phyloP scores from a whole-genome alignment of 257 asterid species.

The Paulownia fortunei region DNA sequence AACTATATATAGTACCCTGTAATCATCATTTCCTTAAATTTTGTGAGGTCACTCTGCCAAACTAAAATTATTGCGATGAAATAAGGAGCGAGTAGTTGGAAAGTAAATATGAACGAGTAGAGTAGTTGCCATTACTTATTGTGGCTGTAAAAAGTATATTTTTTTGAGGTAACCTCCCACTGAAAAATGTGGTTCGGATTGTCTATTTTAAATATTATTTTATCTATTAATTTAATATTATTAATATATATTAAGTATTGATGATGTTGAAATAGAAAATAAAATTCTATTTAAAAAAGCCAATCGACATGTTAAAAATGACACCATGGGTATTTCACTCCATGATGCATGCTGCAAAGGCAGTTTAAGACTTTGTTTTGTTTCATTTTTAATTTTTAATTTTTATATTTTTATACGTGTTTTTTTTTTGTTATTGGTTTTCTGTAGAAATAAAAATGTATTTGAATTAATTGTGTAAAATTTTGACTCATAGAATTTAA shows the following conservation, averaged over 20 bases:
- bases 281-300: no score
- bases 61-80: slow-evolving; percentile 22
- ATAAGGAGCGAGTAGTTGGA: slow-evolving; percentile 30
- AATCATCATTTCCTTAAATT: slow-evolving; percentile 26
- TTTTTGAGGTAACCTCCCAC: background rate
- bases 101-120: slow-evolving; percentile 23
- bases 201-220: no score
- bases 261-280: no score
- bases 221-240: no score
- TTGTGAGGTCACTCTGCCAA: slow-evolving; percentile 28
- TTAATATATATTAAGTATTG: no score
- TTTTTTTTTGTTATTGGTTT: no score
- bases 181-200: no score
- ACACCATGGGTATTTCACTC: background rate
- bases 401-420: no score
- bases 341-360: background rate
- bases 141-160: background rate
- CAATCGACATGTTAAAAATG: no score
- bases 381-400: background rate
- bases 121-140: slow-evolving; percentile 15
- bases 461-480: no score
- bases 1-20: background rate
- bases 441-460: no score
- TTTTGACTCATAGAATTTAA: no score
- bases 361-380: background rate